Base-by-base conservation (phyloP, 768 basidiomycete species). In the Baorangia bicolor region DNA sequence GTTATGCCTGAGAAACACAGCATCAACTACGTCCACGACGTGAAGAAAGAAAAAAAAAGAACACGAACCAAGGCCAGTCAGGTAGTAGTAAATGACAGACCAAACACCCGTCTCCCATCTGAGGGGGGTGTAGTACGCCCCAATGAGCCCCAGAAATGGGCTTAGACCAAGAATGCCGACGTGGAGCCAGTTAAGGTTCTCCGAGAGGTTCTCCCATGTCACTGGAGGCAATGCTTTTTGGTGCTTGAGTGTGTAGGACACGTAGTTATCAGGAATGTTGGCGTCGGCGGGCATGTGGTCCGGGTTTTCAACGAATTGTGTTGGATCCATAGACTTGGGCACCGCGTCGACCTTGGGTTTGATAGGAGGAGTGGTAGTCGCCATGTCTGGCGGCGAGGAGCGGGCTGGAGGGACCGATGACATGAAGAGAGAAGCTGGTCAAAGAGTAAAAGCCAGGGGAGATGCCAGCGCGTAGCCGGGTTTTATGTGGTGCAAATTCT, bases 231-330 rank as follows among this genome's bases (percentile, higher is more conserved):
- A 77, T 4, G 85, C 65, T 66, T 87, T 88, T 55, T 81, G 78
- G 33, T 81, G 85, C 62, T 81, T 82, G 65, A 92, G 78, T 5
- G 86, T 90, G 71, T 88, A 80, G 23, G 84, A 75, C 68, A 92
- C 90, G 64, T 92, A 92, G 77, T 92, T 91, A 73, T 91, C 89
- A 16, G 88, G 87, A 55, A 90, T 84, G 66, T 83, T 78, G 63
- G 80, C 68, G 69, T 86, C 85, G 58, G 72, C 69, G 47, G 81
- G 82, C 8, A 50, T 27, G 27, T 69, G 60, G 0, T 68, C 71
- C 7, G 70, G 66, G 48, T 71, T 57, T 2, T 69, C 64, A 20
- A 68, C 63, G 12, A 66, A 66, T 1, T 49, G 52, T 6, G 33
- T 13, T 2, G 54, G 13, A 39, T 56, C 44, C 7, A 56, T 40